Conservation (phyloP, 768 basidiomycete species). For the Leccinum obscurum region DNA sequence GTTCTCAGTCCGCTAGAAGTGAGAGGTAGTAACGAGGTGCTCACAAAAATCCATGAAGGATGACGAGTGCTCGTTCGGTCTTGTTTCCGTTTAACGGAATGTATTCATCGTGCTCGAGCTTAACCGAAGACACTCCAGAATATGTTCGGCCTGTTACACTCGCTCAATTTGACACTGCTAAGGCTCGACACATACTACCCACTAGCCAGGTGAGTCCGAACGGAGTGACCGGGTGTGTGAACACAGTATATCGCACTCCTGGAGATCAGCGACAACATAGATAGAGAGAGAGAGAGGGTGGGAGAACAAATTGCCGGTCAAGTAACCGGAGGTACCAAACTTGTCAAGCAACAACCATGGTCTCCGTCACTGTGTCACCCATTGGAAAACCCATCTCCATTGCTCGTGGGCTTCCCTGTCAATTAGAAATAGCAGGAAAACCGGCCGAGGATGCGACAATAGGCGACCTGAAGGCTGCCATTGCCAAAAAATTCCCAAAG, state of each 20-base stretch:
- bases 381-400: conserved; percentile 47
- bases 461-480: conserved; percentile 64
- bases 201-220: conserved; percentile 11
- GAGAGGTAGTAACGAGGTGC: conserved; percentile 18
- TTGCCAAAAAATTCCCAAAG: conserved; percentile 56
- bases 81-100: conserved; percentile 30
- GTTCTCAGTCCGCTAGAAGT: conserved; percentile 5
- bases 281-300: not conserved
- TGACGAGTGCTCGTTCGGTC: conserved; percentile 47
- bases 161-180: conserved; percentile 6
- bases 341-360: conserved; percentile 36
- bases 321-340: not conserved
- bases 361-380: conserved; percentile 53
- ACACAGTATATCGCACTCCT: not conserved
- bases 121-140: conserved; percentile 22
- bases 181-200: not conserved
- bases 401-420: conserved; percentile 51
- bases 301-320: not conserved
- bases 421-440: conserved; percentile 48
- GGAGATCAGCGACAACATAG: conserved; percentile 17
- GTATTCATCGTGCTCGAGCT: conserved; percentile 34
- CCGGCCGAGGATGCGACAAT: conserved; percentile 53
- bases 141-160: conserved; percentile 22
- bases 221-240: not conserved
- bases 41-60: conserved; percentile 67